Evolutionary conservation across 345 rosid genomes (phyloP), one percentile per base, ranked within the genome.

Genomic region (Pistacia integerrima): DNA sequence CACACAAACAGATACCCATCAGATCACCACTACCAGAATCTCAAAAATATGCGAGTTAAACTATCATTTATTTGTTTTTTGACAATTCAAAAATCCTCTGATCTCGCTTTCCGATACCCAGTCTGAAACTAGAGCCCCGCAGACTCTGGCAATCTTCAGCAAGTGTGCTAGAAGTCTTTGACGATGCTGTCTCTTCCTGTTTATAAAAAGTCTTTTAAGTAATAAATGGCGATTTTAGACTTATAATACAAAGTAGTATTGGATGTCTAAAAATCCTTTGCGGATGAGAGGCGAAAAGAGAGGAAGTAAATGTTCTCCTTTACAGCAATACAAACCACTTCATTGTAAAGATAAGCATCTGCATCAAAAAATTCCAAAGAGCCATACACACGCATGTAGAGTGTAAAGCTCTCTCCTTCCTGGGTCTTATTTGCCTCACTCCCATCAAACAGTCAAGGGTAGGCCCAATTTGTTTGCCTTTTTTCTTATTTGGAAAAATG

Each of bases 291-390:
- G 60, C 46, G 28, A 60, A 73, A 60, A 30, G 36, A 10, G 48
- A 54, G 18, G 14, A 54, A 72, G 72, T 46, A 72, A 67, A 36
- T 48, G 64, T 48, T 72, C 25, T 14, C 20, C 72, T 80, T 78
- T 74, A 64, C 72, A 81, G 72, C 63, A 56, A 20, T 60, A 64
- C 44, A 57, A 41, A 56, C 48, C 77, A 75, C 63, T 66, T 30
- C 67, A 76, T 64, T 20, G 49, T 33, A 46, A 82, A 72, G 65
- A 72, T 70, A 80, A 82, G 77, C 83, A 82, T 78, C 83, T 77
- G 65, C 67, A 49, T 59, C 69, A 18, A 59, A 44, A 70, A 62
- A 57, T 80, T 74, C 11, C 10, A 20, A 82, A 78, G 84, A 79
- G 78, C 81, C 82, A 78, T 48, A 54, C 57, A 78, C 66, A 77